These are phyloP conservation scores for Dendrobium officinale DNA, from an alignment of 106 monocot species.

Conservation along the genomic window DNA sequence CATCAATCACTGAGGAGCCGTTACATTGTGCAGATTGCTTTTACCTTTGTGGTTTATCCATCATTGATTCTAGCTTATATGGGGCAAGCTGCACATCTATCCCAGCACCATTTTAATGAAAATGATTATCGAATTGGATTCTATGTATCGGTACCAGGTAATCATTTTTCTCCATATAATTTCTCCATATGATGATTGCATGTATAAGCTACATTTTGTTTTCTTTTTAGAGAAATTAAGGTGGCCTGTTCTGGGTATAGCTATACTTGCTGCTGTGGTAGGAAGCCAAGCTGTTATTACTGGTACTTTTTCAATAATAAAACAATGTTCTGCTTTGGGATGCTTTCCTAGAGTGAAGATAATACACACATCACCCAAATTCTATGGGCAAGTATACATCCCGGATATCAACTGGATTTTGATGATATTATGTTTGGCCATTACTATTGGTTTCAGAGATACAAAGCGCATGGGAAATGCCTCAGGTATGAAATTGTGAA, in stretches of 20 bases:
- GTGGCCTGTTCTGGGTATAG: conserved; percentile 82
- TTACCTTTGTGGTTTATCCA: conserved; percentile 87
- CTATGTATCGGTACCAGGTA: conserved; percentile 97
- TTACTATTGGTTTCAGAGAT: conserved; percentile 76
- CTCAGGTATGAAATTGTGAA: conserved; percentile 42
- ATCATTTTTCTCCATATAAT: neutral
- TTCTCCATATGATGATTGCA: neutral
- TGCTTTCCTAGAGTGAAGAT: conserved; percentile 89
- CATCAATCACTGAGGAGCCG: neutral
- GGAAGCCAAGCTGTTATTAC: conserved; percentile 92
- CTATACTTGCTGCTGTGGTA: conserved; percentile 86
- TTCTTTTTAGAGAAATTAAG: conserved; percentile 42
- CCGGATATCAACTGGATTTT: conserved; percentile 92
- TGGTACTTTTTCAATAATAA: conserved; percentile 87
- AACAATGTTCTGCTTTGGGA: conserved; percentile 72
- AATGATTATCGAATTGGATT: conserved; percentile 79
- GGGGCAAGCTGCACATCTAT: conserved; percentile 98
- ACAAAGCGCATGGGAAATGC: conserved; percentile 88
- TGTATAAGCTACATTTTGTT: conserved; percentile 7
- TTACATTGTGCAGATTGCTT: conserved; percentile 69
- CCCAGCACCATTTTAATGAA: conserved; percentile 61
- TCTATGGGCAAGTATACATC: conserved; percentile 85
- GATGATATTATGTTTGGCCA: conserved; percentile 78
- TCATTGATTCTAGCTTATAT: conserved; percentile 90
- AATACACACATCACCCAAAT: conserved; percentile 70